Base-by-base conservation (phyloP, 2,329 filamentous ascomycete species). In the Phialophora expanda region DNA sequence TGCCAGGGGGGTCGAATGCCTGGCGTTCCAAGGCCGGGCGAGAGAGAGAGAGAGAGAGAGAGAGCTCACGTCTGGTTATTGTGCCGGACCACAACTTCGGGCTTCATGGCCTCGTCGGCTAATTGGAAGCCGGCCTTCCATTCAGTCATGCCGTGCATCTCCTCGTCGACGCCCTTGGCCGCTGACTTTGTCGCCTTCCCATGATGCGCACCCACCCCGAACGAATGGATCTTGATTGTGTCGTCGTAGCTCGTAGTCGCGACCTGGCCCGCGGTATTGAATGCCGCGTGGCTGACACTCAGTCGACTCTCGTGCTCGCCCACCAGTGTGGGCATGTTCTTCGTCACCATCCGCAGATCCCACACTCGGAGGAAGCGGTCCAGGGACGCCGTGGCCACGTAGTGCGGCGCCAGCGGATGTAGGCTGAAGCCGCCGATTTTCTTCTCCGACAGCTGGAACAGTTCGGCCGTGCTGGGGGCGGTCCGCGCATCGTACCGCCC, bases 231-330 rank as follows among this genome's bases (percentile, higher is more conserved):
- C 75, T 98, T 98, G 70, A 99, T 86, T 0, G 91, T 96, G 73
- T 99, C 93, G 74, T 99, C 95, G 76, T 99, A 99, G 0, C 90
- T 94, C 0, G 93, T 90, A 0, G 95, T 99, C 0, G 93, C 95
- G 4, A 99, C 83, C 70, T 96, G 91, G 0, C 94, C 95, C 0
- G 86, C 89, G 0, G 87, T 83, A 68, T 93, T 95, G 88, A 93
- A 99, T 0, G 93, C 91, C 0, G 94, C 95, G 76, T 97, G 93
- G 0, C 92, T 96, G 0, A 99, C 93, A 0, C 92, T 96, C 0
- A 98, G 81, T 2, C 90, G 86, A 22, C 90, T 95, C 61, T 87
- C 83, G 73, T 99, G 93, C 75, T 95, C 90, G 6, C 91, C 94
- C 0, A 98, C 78, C 0, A 96, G 81, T 0, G 84, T 80, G 0